Evolutionary conservation across 2,329 filamentous ascomycete genomes (phyloP), one percentile per base, ranked within the genome.

Genomic region (Emergomyces orientalis): DNA sequence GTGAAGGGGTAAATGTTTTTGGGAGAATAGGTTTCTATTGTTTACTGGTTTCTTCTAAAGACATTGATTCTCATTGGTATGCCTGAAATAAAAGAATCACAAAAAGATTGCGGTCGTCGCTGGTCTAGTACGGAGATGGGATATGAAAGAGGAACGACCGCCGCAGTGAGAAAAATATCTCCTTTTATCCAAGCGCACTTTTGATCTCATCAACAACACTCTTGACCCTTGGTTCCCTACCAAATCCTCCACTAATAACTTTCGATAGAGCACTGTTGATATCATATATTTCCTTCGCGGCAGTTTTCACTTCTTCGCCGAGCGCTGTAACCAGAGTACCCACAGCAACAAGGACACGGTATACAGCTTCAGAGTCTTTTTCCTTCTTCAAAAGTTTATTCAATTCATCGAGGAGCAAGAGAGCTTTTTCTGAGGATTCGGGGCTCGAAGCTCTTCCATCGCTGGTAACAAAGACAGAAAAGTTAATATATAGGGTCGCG

Each of bases 401-500:
- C 0, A 92, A 74, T 5, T 88, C 81, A 37, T 85, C 80, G 1
- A 90, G 72, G 4, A 91, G 76, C 11, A 80, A 78, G 68, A 85
- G 70, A 47, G 77, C 77, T 65, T 75, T 73, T 74, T 81, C 72
- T 59, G 79, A 71, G 8, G 82, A 80, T 51, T 77, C 66, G 67
- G 76, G 59, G 69, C 74, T 41, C 64, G 71, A 39, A 63, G 70
- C 63, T 74, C 74, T 63, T 76, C 75, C 65, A 74, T 80, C 67
- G 4, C 76, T 74, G 9, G 82, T 83, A 5, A 90, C 82, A 13
- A 92, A 81, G 0, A 96, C 90, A 0, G 91, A 82, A 66, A 89
- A 88, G 76, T 99, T 97, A 72, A 97, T 87, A 64, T 88, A 87
- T 0, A 90, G 81, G 0, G 94, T 96, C 0, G 90, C 86, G 22